Conservation (phyloP, 1,284 basidiomycete species). For the Anthracocystis walkeri region DNA sequence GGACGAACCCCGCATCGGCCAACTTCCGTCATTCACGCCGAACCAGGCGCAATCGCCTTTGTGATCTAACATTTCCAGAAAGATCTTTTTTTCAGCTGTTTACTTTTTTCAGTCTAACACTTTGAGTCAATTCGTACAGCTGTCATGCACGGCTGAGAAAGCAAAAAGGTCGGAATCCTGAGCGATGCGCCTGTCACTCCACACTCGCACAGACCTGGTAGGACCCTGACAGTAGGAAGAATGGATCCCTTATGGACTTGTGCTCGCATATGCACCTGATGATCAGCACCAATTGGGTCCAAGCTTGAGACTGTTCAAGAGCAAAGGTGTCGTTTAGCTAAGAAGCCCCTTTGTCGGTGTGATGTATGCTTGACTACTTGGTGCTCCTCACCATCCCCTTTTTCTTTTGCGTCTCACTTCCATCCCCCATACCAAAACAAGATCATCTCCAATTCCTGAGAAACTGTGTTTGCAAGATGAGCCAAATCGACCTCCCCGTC, state of each 20-base stretch:
- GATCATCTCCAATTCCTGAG: neutral
- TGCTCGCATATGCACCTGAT: slow-evolving; percentile 17
- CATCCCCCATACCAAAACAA: neutral
- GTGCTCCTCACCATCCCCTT: neutral
- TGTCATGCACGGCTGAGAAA: slow-evolving; percentile 35
- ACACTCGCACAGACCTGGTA: slow-evolving; percentile 8
- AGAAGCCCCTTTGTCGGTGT: neutral
- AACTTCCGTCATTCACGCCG: slow-evolving; percentile 1
- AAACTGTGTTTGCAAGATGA: slow-evolving; percentile 13
- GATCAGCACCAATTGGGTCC: no score
- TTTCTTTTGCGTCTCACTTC: neutral
- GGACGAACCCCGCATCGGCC: slow-evolving; percentile 7
- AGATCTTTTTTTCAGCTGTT: neutral
- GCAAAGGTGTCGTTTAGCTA: neutral
- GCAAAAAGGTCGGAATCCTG: slow-evolving; percentile 1
- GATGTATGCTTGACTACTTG: neutral
- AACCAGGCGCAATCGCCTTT: neutral
- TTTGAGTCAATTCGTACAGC: no score
- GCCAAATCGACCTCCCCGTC: slow-evolving; percentile 35
- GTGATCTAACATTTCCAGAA: neutral
- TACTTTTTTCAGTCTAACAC: slow-evolving; percentile 14
- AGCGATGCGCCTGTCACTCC: neutral
- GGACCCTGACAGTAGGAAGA: slow-evolving; percentile 1
- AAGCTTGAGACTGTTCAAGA: no score
- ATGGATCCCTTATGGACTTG: neutral